Base-by-base conservation (phyloP, 177 flowering plant genomes). In the Telopea speciosissima region DNA sequence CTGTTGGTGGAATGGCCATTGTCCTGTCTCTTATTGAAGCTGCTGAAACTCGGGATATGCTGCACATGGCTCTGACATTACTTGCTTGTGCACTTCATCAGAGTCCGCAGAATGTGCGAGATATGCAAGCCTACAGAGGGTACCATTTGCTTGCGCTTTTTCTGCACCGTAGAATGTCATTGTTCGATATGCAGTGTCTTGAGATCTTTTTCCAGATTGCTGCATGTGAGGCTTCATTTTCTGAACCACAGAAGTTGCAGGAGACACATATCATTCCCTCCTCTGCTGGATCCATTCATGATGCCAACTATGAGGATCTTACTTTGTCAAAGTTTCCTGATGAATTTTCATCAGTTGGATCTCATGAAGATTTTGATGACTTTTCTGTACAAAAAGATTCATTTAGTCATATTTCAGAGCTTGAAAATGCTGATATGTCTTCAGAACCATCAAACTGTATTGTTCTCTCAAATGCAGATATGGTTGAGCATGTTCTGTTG, bases 141-240 rank as follows among this genome's bases (percentile, higher is more conserved):
- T 90, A 90, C 78, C 95, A 90, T 79, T 81, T 90, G 78, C 83
- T 90, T 14, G 79, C 89, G 68, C 83, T 90, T 17, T 88, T 90
- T 82, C 79, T 90, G 68, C 90, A 82, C 59, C 85, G 83, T 16
- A 81, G 83, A 73, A 88, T 90, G 95, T 76, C 85, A 69, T 72
- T 88, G 72, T 90, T 90, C 78, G 95, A 90, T 78, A 88, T 90
- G 95, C 89, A 83, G 58, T 85, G 79, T 69, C 90, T 90, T 69
- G 95, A 90, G 78, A 87, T 90, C 63, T 90, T 90, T 78, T 90
- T 88, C 76, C 86, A 90, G 74, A 88, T 90, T 78, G 92, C 95
- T 76, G 95, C 95, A 65, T 90, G 95, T 70, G 92, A 90, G 80
- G 95, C 92, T 62, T 90, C 90, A 67, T 90, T 90, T 73, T 81